A percentile compares a stretch with the other conserved stretches of the same genome.
These are phyloP conservation scores for Cucurbitaria berberidis DNA, from an alignment of 2,329 filamentous ascomycete genomes.

Conservation along the genomic window DNA sequence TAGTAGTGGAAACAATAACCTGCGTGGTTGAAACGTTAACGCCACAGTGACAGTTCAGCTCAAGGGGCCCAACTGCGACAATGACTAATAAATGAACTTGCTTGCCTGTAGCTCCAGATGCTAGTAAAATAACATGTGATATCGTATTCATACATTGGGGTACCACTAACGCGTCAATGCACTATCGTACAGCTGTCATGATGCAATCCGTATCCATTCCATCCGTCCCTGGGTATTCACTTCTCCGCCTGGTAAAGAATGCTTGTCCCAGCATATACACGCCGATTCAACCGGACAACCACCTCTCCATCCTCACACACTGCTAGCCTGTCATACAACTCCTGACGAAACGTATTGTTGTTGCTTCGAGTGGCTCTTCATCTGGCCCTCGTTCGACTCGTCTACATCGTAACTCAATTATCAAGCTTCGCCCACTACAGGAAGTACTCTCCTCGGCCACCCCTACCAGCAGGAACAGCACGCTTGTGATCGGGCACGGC, in stretches of 20 bases:
- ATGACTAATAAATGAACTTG: no score
- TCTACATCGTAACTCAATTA: not conserved
- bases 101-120: no score
- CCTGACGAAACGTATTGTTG: not conserved
- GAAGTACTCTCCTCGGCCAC: conserved; percentile 59
- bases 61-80: no score
- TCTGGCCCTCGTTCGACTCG: not conserved
- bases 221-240: conserved; percentile 27
- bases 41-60: no score
- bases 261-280: conserved; percentile 15
- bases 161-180: not conserved
- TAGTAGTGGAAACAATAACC: no score
- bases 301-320: not conserved
- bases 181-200: conserved; percentile 12
- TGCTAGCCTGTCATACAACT: not conserved
- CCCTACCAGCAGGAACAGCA: conserved; percentile 72
- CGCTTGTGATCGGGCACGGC: conserved; percentile 86
- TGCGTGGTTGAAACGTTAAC: no score
- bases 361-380: not conserved
- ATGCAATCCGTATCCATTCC: conserved; percentile 2
- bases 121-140: not conserved
- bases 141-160: not conserved
- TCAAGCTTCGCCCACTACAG: conserved; percentile 43
- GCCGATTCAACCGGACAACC: not conserved
- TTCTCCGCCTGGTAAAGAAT: conserved; percentile 18